Evolutionary conservation across 495 filamentous ascomycete species (phyloP).

Genomic region (Tuber magnatum): DNA sequence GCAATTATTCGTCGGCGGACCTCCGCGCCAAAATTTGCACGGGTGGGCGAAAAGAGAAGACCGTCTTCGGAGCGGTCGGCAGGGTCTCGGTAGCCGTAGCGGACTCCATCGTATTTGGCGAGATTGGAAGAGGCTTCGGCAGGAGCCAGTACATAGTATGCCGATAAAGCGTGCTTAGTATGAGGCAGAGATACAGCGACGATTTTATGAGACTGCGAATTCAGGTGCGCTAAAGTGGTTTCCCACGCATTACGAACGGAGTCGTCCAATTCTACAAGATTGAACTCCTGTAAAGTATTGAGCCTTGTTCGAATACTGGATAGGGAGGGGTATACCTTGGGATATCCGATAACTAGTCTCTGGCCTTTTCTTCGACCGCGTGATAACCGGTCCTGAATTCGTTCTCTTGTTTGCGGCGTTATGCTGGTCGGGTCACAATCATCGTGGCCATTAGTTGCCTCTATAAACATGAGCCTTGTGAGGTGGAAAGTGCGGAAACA

Average conservation of each 20-base stretch:
- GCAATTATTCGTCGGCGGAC: slow-evolving; percentile 80
- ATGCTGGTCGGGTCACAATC: slow-evolving; percentile 70
- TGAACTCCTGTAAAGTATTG: slow-evolving; percentile 57
- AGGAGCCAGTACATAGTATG: slow-evolving; percentile 92
- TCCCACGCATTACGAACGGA: slow-evolving; percentile 63
- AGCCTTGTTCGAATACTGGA: background rate
- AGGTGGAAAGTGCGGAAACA: slow-evolving; percentile 10
- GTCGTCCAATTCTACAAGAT: slow-evolving; percentile 69
- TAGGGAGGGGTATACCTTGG: slow-evolving; percentile 43
- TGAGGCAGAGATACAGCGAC: slow-evolving; percentile 73
- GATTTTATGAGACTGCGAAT: slow-evolving; percentile 58
- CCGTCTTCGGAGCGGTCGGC: slow-evolving; percentile 38
- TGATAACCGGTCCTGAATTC: slow-evolving; percentile 23
- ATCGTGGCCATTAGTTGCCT: slow-evolving; percentile 55
- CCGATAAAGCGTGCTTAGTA: slow-evolving; percentile 75
- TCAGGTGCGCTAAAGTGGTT: slow-evolving; percentile 51
- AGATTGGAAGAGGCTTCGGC: slow-evolving; percentile 95
- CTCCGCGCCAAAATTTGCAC: slow-evolving; percentile 71
- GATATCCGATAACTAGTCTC: slow-evolving; percentile 3
- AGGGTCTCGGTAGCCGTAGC: slow-evolving; percentile 62
- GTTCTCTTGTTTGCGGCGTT: slow-evolving; percentile 46
- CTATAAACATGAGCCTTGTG: slow-evolving; percentile 12
- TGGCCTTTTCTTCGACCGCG: background rate
- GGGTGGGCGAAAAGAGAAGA: slow-evolving; percentile 67
- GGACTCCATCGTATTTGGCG: slow-evolving; percentile 92